Base-by-base conservation (phyloP, 352 stramenopile species). In the Globisporangium recalcitrans region DNA sequence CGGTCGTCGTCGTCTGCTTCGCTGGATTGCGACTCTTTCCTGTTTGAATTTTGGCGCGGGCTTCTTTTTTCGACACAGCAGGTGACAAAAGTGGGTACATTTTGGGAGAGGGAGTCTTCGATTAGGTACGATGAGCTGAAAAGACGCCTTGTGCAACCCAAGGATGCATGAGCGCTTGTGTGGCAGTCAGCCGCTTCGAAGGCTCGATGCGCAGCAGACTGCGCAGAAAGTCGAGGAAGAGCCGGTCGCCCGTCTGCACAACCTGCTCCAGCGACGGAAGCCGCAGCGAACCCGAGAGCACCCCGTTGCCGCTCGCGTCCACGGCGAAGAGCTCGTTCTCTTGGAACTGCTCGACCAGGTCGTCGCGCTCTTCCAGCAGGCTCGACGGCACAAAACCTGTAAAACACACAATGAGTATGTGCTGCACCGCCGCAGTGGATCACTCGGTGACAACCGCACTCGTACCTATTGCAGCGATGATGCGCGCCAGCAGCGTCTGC, bases 401-500 rank as follows among this genome's bases (percentile, higher is more conserved):
- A 10, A 4, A 46, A n/a, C 19, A 61, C 34, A 13, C 10, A 6
- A 54, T 54, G 14, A 46, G 38, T 21, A 46, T 42, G 4, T 13
- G 11, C 34, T 42, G 1, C 32, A 4, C 27, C 34, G 51, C 3
- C 6, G 32, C 16, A n/a, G 38, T n/a, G 24, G 5, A 7, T 21
- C 27, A 22, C 8, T 14, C 2, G 1, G 9, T 34, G 31, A 7
- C 31, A 21, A 48, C 27, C 27, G 6, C 9, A 26, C 9, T 68
- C 80, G 48, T 47, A 88, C 85, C 82, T 34, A 92, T 77, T 44
- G 80, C 82, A 29, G 75, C 75, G 26, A 91, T 69, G 65, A 99
- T 98, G 38, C 90, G 77, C 66, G 93, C 95, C 34, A 99, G 78
- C 64, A 99, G 93, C 10, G 88, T 93, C 55, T 96, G 87, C 64